Percentiles rank a stretch among this genome's conserved stretches.
phyloP scores from a whole-genome alignment of 2,329 filamentous ascomycete genomes.

The Myotisia sp. region DNA sequence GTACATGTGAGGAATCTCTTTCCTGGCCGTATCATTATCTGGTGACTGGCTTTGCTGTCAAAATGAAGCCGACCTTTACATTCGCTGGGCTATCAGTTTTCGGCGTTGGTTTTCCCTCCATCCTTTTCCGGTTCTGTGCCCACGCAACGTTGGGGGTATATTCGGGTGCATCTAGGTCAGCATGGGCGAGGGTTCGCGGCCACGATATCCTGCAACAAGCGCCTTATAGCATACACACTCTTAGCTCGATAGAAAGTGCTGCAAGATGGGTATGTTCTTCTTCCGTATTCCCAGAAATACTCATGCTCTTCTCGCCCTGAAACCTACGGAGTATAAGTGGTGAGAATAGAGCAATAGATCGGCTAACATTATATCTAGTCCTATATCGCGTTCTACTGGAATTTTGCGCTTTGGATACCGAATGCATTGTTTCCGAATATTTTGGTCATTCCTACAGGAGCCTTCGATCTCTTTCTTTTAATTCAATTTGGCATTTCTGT shows the following conservation, averaged over 20 bases:
- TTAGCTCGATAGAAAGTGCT: background rate
- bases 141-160: slow-evolving; percentile 1
- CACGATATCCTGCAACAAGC: slow-evolving; percentile 3
- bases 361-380: slow-evolving; percentile 1
- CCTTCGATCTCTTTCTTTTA: slow-evolving; percentile 1
- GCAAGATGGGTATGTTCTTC: slow-evolving; percentile 5
- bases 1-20: no score
- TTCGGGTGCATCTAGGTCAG: background rate
- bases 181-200: background rate
- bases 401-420: slow-evolving; percentile 5
- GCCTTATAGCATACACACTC: slow-evolving; percentile 2
- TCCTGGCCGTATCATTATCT: no score
- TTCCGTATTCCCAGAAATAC: background rate
- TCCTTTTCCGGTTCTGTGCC: slow-evolving; percentile 2
- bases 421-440: background rate
- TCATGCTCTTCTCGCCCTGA: background rate
- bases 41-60: no score
- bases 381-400: slow-evolving; percentile 4
- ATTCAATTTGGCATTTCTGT: slow-evolving; percentile 3
- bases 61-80: no score
- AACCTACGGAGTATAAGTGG: no score
- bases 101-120: background rate
- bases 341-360: no score
- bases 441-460: background rate
- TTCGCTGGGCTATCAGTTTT: no score